Evolutionary conservation across 768 basidiomycete species (phyloP).

Genomic region (Mrakia blollopis): DNA sequence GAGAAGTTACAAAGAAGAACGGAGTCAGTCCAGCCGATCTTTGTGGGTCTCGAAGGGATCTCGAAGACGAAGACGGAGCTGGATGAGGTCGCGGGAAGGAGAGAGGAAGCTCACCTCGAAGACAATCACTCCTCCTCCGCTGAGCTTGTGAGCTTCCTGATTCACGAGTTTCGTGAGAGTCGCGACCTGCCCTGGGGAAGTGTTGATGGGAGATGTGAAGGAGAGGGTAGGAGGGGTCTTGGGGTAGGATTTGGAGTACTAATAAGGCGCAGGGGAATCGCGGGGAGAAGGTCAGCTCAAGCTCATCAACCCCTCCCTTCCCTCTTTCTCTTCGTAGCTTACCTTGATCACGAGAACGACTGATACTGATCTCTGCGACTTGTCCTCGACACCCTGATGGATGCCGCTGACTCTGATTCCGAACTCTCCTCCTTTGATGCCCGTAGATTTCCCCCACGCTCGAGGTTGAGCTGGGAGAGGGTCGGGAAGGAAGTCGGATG

Average conservation of each 20-base stretch:
- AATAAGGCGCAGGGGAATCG: not conserved
- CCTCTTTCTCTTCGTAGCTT: not conserved
- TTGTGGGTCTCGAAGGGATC: not conserved
- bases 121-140: constrained; percentile 24
- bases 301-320: not conserved
- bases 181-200: not conserved
- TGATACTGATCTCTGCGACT: not conserved
- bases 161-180: constrained; percentile 23
- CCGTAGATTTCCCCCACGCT: constrained; percentile 19
- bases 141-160: not conserved
- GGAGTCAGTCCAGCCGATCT: not conserved
- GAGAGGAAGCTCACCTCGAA: constrained; percentile 13
- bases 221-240: constrained; percentile 23
- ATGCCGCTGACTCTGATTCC: constrained; percentile 16
- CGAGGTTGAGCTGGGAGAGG: constrained; percentile 20
- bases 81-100: not conserved
- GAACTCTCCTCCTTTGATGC: constrained; percentile 19
- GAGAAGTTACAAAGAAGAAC: not conserved
- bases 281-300: not conserved
- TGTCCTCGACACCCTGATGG: not conserved
- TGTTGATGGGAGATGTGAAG: constrained; percentile 7
- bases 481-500: constrained; percentile 11
- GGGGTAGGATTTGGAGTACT: constrained; percentile 31
- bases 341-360: constrained; percentile 32
- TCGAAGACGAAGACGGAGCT: not conserved